Percentiles rank a stretch among this genome's conserved stretches.
phyloP scores from a whole-genome alignment of 2,329 filamentous ascomycete species.

The Nigrospora oryzae region DNA sequence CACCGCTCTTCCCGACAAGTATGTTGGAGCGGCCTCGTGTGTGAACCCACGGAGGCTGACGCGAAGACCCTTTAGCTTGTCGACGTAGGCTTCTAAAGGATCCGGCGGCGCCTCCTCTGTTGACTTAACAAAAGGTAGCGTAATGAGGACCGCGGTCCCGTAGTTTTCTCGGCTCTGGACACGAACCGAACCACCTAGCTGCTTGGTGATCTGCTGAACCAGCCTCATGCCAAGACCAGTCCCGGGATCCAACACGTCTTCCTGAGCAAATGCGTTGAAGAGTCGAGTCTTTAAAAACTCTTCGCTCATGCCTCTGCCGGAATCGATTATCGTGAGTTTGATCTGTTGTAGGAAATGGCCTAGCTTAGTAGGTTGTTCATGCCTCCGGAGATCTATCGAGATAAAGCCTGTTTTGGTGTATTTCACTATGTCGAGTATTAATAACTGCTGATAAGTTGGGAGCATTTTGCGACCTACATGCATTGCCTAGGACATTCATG shows the following conservation, averaged over 20 bases:
- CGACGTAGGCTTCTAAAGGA: slow-evolving; percentile 12
- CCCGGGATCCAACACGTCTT: slow-evolving; percentile 46
- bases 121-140: slow-evolving; percentile 16
- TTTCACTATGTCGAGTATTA: slow-evolving; percentile 30
- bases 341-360: neutral
- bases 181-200: slow-evolving; percentile 8
- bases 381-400: slow-evolving; percentile 2
- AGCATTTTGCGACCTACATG: slow-evolving; percentile 15
- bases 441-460: neutral
- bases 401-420: slow-evolving; percentile 33
- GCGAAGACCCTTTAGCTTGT: slow-evolving; percentile 13
- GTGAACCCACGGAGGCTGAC: slow-evolving; percentile 16
- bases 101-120: slow-evolving; percentile 10
- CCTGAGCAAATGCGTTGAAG: slow-evolving; percentile 52
- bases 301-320: slow-evolving; percentile 51
- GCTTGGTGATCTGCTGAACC: slow-evolving; percentile 27
- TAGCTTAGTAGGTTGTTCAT: neutral
- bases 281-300: slow-evolving; percentile 48
- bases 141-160: slow-evolving; percentile 24
- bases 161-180: slow-evolving; percentile 9
- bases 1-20: neutral
- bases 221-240: slow-evolving; percentile 53
- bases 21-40: neutral
- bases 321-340: slow-evolving; percentile 38
- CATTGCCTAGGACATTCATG: slow-evolving; percentile 54